Evolutionary conservation across 2,329 filamentous ascomycete species (phyloP), one percentile per base, ranked within the genome.

Genomic region (Penicillium sp.): DNA sequence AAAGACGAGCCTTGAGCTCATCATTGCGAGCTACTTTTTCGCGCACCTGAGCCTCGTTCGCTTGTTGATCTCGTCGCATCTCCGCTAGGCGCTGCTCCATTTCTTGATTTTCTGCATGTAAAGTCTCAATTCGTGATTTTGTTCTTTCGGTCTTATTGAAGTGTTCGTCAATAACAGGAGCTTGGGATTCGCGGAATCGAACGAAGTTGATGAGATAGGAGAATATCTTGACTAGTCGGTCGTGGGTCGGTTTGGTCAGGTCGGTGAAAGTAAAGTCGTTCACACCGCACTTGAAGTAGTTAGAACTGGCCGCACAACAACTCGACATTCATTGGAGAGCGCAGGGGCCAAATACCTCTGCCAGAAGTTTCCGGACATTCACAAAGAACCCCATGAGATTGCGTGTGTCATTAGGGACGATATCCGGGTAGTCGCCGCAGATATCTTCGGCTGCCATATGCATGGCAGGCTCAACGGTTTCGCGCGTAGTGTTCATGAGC

Each of bases 141-240:
- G 90, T 92, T 55, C 84, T 85, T 75, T 97, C 91, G 11, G 90
- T 85, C 67, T 91, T 92, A 79, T 96, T 94, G 78, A 94, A 94
- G 75, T 97, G 90, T 71, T 95, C 86, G 71, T 97, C 92, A 60
- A 97, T 96, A 26, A 94, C 86, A 34, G 81, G 80, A 1, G 92
- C 95, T 74, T 97, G 93, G 58, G 89, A 92, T 77, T 97, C 92
- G 65, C 94, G 89, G 77, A 97, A 99, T 49, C 94, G 87, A 63
- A 97, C 92, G 75, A 99, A 99, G 77, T 99, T 99, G 80, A 99
- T 99, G 60, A 97, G 85, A 75, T 97, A 97, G 61, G 91, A 96
- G 72, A 99, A 94, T 68, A 97, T 95, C 78, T 94, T 96, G 68
- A 93, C 89, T 13, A 97, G 83, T 40, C 94, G 89, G 54, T 91